Percentiles rank a stretch among this genome's conserved stretches.
Conservation (phyloP, 805 yeast genomes). For the Starmerella vaccinii region DNA sequence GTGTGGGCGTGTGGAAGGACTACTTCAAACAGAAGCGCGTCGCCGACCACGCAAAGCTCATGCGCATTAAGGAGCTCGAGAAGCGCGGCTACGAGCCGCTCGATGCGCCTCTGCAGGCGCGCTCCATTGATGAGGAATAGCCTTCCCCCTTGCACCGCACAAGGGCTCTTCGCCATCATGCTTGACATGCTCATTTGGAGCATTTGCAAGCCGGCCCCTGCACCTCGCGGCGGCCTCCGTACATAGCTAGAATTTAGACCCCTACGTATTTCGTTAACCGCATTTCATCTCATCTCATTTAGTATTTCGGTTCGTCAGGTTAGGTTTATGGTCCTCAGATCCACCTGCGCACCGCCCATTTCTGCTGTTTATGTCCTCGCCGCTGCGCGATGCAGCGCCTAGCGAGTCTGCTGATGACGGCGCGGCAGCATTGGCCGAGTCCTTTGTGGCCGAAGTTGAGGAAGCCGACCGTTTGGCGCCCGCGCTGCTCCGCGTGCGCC, state of each 20-base stretch:
- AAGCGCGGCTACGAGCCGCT: constrained; percentile 41
- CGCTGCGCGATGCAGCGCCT: neutral
- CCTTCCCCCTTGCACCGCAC: neutral
- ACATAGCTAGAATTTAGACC: neutral
- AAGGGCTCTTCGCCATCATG: neutral
- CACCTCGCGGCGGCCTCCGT: neutral
- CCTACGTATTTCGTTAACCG: neutral
- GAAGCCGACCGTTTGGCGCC: neutral
- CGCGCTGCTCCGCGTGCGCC: constrained; percentile 6
- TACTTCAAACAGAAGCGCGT: constrained; percentile 86
- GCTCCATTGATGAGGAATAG: constrained; percentile 15
- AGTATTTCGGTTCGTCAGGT: no score
- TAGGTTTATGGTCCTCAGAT: neutral
- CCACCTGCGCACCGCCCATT: neutral
- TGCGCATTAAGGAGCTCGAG: constrained; percentile 59
- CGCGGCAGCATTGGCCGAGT: neutral
- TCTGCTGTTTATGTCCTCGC: neutral
- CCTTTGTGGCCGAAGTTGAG: constrained; percentile 2
- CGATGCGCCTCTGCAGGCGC: constrained; percentile 19
- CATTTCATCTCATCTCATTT: no score
- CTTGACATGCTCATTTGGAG: neutral
- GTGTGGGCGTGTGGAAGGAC: constrained; percentile 79
- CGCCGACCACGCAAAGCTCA: constrained; percentile 59
- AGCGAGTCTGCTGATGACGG: neutral
- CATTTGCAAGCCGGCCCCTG: no score